Percentiles rank a stretch among this genome's conserved stretches.
These are phyloP conservation scores for Mortierella sp. DNA, from an alignment of 371 early-diverging fungal genomes.

Conservation along the genomic window DNA sequence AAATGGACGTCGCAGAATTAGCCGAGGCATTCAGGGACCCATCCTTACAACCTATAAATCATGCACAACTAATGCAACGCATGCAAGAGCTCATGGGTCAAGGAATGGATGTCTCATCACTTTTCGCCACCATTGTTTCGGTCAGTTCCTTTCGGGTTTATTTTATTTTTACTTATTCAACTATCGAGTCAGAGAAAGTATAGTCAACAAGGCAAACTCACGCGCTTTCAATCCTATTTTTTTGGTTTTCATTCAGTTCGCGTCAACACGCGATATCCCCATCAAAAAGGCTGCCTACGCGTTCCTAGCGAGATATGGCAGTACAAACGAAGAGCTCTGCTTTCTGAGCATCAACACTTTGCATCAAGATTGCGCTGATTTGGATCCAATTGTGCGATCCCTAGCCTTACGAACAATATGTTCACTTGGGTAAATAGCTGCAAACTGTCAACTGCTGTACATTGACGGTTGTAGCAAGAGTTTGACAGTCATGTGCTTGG, in stretches of 20 bases:
- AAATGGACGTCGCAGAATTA: conserved; percentile 49
- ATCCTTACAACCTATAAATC: conserved; percentile 13
- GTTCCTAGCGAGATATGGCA: conserved; percentile 34
- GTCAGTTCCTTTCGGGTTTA: conserved; percentile 10
- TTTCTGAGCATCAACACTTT: conserved; percentile 50
- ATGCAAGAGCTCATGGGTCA: conserved; percentile 56
- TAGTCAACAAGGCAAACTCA: no score
- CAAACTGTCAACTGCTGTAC: not conserved
- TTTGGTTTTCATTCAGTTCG: conserved; percentile 16
- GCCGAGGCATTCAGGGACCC: conserved; percentile 52
- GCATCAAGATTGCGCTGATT: conserved; percentile 46
- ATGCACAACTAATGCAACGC: conserved; percentile 41
- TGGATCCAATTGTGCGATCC: conserved; percentile 41
- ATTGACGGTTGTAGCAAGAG: not conserved
- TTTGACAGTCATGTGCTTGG: not conserved
- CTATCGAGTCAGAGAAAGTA: not conserved
- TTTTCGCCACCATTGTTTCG: conserved; percentile 47
- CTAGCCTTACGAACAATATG: conserved; percentile 45
- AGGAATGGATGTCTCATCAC: conserved; percentile 47
- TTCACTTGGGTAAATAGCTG: conserved; percentile 34
- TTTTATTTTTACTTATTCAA: not conserved
- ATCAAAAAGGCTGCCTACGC: conserved; percentile 40
- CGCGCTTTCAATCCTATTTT: not conserved
- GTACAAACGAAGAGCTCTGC: conserved; percentile 40
- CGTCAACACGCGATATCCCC: conserved; percentile 47